phyloP scores from a whole-genome alignment of 306 rosid species.

The Prunus campanulata region DNA sequence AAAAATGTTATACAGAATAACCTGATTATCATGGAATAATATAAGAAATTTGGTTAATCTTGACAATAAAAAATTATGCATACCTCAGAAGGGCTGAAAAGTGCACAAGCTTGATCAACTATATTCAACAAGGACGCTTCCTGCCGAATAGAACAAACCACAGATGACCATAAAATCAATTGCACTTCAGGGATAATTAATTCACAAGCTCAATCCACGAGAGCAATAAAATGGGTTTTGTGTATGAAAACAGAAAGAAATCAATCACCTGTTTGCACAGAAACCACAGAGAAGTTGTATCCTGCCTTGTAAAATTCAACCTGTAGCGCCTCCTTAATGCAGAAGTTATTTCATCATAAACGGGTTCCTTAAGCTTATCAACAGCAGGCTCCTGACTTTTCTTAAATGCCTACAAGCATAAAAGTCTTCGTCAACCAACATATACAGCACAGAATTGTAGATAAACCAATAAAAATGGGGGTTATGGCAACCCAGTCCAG shows the following conservation, averaged over 20 bases:
- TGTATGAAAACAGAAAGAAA: conserved; percentile 6
- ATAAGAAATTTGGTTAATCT: background rate
- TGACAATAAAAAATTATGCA: conserved; percentile 6
- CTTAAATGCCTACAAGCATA: conserved; percentile 56
- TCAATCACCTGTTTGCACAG: conserved; percentile 84
- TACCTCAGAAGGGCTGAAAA: conserved; percentile 82
- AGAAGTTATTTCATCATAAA: conserved; percentile 60
- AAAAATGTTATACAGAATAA: background rate
- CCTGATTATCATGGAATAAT: background rate
- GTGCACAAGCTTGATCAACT: conserved; percentile 77
- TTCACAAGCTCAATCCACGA: conserved; percentile 5
- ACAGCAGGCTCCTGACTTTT: conserved; percentile 75
- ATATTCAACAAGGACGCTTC: conserved; percentile 89
- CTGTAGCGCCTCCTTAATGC: conserved; percentile 49
- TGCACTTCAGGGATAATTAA: conserved; percentile 12
- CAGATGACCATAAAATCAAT: conserved; percentile 12
- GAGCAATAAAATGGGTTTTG: background rate
- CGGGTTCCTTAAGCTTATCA: conserved; percentile 72
- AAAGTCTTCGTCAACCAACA: background rate
- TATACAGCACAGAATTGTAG: background rate
- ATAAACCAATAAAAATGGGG: background rate
- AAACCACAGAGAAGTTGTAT: conserved; percentile 82
- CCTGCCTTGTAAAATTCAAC: conserved; percentile 74
- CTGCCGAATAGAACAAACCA: conserved; percentile 47
- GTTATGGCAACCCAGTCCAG: background rate